A percentile compares a stretch with the other conserved stretches of the same genome.
These are phyloP conservation scores for Ogataea ganodermae DNA, from an alignment of 805 yeast genomes.

Conservation along the genomic window DNA sequence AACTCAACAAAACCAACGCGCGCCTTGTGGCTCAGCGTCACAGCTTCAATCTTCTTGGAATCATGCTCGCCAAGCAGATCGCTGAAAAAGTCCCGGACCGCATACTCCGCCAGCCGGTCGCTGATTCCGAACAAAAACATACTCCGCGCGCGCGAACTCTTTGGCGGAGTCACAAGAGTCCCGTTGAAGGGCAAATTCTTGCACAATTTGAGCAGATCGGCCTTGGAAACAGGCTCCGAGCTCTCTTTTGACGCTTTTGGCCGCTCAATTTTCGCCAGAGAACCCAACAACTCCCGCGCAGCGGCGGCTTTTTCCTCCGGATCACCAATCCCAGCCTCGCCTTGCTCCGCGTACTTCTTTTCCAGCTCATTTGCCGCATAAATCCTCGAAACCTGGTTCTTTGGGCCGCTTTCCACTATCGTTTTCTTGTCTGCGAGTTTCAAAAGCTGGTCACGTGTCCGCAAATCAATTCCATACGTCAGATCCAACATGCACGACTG, in stretches of 20 bases:
- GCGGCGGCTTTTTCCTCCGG: slow-evolving; percentile 25
- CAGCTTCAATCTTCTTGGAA: slow-evolving; percentile 39
- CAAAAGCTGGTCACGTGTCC: slow-evolving; percentile 77
- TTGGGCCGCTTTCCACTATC: slow-evolving; percentile 37
- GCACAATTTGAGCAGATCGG: slow-evolving; percentile 54
- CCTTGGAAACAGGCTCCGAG: slow-evolving; percentile 26
- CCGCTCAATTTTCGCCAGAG: slow-evolving; percentile 9
- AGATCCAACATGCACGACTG: slow-evolving; percentile 86
- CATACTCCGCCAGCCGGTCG: slow-evolving; percentile 64
- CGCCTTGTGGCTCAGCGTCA: slow-evolving; percentile 57
- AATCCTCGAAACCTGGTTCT: slow-evolving; percentile 45
- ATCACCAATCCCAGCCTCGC: slow-evolving; percentile 27
- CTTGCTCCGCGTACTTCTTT: slow-evolving; percentile 31
- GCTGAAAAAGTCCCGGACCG: slow-evolving; percentile 52
- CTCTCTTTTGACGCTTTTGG: not conserved
- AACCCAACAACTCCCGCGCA: slow-evolving; percentile 52
- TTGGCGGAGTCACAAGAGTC: slow-evolving; percentile 43
- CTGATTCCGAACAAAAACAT: slow-evolving; percentile 78
- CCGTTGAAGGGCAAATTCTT: slow-evolving; percentile 71
- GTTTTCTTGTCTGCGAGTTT: slow-evolving; percentile 50
- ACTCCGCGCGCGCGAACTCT: slow-evolving; percentile 42
- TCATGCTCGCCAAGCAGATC: slow-evolving; percentile 24
- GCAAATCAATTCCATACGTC: slow-evolving; percentile 76
- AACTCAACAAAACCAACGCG: slow-evolving; percentile 67
- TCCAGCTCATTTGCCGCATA: slow-evolving; percentile 55